Evolutionary conservation across 2,329 filamentous ascomycete genomes (phyloP).

Genomic region (Penicillium oxalicum): DNA sequence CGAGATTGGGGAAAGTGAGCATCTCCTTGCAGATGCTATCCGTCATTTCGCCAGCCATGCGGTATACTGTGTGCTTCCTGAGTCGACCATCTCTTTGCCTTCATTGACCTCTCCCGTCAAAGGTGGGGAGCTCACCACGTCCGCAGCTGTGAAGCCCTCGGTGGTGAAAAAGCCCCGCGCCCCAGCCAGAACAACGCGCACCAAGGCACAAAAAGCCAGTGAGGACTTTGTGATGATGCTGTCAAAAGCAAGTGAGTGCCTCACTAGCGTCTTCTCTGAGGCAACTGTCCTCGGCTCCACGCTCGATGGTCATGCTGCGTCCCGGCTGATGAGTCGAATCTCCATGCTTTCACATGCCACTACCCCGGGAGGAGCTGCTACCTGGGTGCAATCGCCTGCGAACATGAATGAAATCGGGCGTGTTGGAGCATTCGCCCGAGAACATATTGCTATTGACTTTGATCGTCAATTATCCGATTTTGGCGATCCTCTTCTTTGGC

Average conservation of each 20-base stretch:
- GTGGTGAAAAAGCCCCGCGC: conserved; percentile 23
- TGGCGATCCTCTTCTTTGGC: conserved; percentile 48
- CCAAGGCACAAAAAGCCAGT: conserved; percentile 25
- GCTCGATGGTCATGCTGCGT: conserved; percentile 34
- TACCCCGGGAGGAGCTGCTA: conserved; percentile 23
- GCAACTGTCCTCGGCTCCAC: conserved; percentile 35
- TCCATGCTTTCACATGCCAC: conserved; percentile 41
- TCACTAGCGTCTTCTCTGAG: conserved; percentile 29
- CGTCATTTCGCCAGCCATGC: conserved; percentile 64
- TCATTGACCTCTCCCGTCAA: conserved; percentile 48
- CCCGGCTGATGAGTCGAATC: conserved; percentile 36
- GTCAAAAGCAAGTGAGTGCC: conserved; percentile 30
- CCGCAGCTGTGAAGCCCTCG: conserved; percentile 20
- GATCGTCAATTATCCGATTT: conserved; percentile 43
- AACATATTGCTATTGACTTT: conserved; percentile 34
- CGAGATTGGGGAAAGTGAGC: conserved; percentile 33
- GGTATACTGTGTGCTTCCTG: conserved; percentile 81
- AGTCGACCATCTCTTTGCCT: conserved; percentile 86
- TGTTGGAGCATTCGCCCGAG: conserved; percentile 37
- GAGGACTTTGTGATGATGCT: conserved; percentile 35
- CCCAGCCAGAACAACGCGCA: conserved; percentile 22
- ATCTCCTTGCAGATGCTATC: conserved; percentile 36
- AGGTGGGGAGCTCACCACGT: conserved; percentile 35
- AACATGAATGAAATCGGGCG: conserved; percentile 39
- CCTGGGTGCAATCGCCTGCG: conserved; percentile 29